A percentile compares a stretch with the other conserved stretches of the same genome.
Conservation (phyloP, 2,329 filamentous ascomycete species). For the Gliomastix tumulicola region DNA sequence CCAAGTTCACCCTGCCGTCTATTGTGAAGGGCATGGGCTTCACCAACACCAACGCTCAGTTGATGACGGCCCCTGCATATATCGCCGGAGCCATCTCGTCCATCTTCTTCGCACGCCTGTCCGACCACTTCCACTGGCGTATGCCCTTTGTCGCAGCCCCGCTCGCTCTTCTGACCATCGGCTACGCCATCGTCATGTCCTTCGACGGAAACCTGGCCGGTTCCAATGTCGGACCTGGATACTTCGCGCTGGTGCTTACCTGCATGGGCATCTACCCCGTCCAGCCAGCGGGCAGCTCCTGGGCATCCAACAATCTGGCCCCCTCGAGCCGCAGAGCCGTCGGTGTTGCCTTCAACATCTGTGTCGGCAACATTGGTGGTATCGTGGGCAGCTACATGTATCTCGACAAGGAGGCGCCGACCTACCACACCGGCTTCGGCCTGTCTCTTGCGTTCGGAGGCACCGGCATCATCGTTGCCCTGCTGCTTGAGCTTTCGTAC, state of each 20-base stretch:
- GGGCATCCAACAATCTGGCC: slow-evolving; percentile 70
- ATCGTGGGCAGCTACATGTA: slow-evolving; percentile 13
- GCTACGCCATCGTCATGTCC: slow-evolving; percentile 54
- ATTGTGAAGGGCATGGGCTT: slow-evolving; percentile 57
- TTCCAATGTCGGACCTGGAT: slow-evolving; percentile 56
- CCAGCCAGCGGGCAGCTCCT: slow-evolving; percentile 71
- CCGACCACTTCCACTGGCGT: slow-evolving; percentile 45
- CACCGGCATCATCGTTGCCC: slow-evolving; percentile 11
- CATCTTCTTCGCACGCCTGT: slow-evolving; percentile 44
- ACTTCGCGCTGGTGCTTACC: slow-evolving; percentile 63
- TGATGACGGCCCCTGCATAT: slow-evolving; percentile 56
- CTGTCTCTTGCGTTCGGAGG: slow-evolving; percentile 16
- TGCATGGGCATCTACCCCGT: slow-evolving; percentile 69
- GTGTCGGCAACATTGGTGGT: slow-evolving; percentile 50
- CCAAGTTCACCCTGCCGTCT: slow-evolving; percentile 55
- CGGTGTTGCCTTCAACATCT: slow-evolving; percentile 59
- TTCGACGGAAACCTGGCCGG: slow-evolving; percentile 50
- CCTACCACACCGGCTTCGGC: slow-evolving; percentile 21
- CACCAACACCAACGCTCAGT: slow-evolving; percentile 48
- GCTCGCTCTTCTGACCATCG: slow-evolving; percentile 45
- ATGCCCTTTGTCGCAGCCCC: slow-evolving; percentile 48
- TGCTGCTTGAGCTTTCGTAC: slow-evolving; percentile 16
- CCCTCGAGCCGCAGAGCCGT: slow-evolving; percentile 55
- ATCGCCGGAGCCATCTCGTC: slow-evolving; percentile 57
- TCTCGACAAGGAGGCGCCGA: slow-evolving; percentile 8